Evolutionary conservation across 75 land plant species (phyloP), one percentile per base, ranked within the genome.

Genomic region (Selaginella moellendorffii): DNA sequence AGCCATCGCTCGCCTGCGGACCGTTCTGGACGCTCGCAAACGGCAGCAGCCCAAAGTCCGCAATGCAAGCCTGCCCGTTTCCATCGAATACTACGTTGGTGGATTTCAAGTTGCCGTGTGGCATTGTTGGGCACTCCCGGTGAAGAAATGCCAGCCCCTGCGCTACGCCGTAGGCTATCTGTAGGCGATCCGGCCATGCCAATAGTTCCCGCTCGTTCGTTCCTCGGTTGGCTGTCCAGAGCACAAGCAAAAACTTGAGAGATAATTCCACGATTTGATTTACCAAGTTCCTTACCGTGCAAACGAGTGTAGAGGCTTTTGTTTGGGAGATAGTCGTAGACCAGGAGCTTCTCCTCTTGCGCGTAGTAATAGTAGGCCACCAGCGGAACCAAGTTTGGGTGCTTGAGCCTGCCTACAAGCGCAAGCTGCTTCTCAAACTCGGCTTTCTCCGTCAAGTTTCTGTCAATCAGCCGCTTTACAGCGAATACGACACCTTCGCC

Each of bases 281-380:
- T n/a, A n/a, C n/a, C n/a, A n/a, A n/a, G n/a, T n/a, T n/a, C 5
- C 67, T 1, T 74, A 85, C 89, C 89, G 61, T 85, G 86, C 8
- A 85, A 75, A 68, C 83, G 89, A 42, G 81, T 71, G 79, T 75
- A 80, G 62, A 85, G 83, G 61, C 86, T 85, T 65, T 86, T 86
- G 53, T 85, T 85, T 61, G 89, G 86, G 67, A 73, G 76, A 66
- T 83, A 73, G 54, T 85, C 89, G 53, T 76, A 85, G 29, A 85
- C 89, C 25, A 85, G 83, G 23, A 87, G 71, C 51, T 84, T 62
- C 66, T 87, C 92, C 68, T 87, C 88, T 82, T 82, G 84, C 14
- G 88, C 84, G 28, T 85, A 88, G 72, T 85, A 87, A 65, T 85
- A 87, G 14, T 36, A 36, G 21, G 88, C 92, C 26, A 83, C 51